phyloP scores from a whole-genome alignment of 768 basidiomycete genomes.

The Mycena indigotica region DNA sequence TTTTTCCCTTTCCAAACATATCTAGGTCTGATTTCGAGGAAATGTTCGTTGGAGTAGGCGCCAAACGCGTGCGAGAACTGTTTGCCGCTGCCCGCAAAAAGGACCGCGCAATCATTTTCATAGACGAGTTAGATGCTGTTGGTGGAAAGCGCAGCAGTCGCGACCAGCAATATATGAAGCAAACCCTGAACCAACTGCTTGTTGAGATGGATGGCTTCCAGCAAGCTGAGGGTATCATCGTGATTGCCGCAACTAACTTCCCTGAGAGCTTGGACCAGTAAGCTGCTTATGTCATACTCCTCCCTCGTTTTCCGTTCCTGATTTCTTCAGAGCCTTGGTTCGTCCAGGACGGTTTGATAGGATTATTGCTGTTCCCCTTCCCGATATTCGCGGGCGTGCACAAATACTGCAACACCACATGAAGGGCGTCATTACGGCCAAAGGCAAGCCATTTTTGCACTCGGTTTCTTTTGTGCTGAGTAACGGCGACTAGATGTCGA shows the following conservation, averaged over 20 bases:
- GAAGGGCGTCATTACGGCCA: conserved; percentile 68
- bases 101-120: conserved; percentile 97
- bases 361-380: conserved; percentile 87
- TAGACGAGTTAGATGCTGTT: conserved; percentile 94
- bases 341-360: conserved; percentile 97
- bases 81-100: conserved; percentile 93
- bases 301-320: conserved; percentile 4
- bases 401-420: conserved; percentile 94
- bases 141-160: conserved; percentile 84
- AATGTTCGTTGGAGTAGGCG: conserved; percentile 95
- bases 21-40: conserved; percentile 92
- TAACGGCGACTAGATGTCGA: conserved; percentile 56
- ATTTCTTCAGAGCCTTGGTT: conserved; percentile 72
- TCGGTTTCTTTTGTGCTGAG: conserved; percentile 5
- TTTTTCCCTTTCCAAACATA: conserved; percentile 16
- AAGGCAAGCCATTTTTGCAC: conserved; percentile 42
- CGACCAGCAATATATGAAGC: conserved; percentile 89
- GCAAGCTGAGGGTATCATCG: conserved; percentile 90
- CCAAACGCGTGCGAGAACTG: conserved; percentile 92
- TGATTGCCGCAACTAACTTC: conserved; percentile 98
- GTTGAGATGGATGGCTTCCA: conserved; percentile 98
- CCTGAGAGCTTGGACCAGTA: conserved; percentile 91
- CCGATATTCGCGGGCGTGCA: conserved; percentile 92
- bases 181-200: conserved; percentile 93
- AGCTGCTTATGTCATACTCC: conserved; percentile 36